Conservation (phyloP, 345 rosid species). For the Moricandia moricandioides region DNA sequence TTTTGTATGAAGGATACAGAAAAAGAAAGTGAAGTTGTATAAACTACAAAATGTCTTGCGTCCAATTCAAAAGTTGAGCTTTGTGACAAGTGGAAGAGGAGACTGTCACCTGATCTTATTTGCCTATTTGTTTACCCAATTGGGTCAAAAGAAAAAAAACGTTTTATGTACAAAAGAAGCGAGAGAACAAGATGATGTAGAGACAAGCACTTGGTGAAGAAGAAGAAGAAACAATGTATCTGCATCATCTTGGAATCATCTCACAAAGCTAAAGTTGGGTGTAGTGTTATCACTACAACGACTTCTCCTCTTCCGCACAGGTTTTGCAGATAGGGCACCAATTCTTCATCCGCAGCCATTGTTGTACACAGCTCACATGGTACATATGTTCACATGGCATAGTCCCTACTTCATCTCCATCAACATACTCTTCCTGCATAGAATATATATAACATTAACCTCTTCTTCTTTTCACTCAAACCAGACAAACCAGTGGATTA, state of each 20-base stretch:
- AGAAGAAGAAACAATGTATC: conserved; percentile 22
- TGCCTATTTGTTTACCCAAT: conserved; percentile 16
- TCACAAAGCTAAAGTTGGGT: conserved; percentile 16
- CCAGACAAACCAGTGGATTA: neutral
- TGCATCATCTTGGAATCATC: conserved; percentile 27
- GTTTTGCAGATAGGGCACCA: conserved; percentile 98
- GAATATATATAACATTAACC: neutral
- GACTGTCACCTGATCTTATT: conserved; percentile 21
- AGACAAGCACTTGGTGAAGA: conserved; percentile 11
- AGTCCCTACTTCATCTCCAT: conserved; percentile 73
- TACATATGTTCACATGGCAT: conserved; percentile 76
- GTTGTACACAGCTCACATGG: conserved; percentile 64
- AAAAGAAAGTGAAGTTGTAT: neutral
- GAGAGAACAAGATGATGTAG: conserved; percentile 25
- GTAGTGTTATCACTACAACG: conserved; percentile 15
- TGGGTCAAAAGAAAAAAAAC: neutral
- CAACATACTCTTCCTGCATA: conserved; percentile 79
- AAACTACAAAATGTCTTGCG: neutral
- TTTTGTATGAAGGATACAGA: neutral
- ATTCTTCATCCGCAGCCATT: conserved; percentile 88
- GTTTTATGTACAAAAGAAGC: conserved; percentile 27
- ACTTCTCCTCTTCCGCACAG: conserved; percentile 38
- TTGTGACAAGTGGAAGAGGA: neutral
- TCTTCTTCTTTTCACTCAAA: conserved; percentile 11
- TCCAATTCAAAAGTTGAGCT: conserved; percentile 1